These are phyloP conservation scores for Petunia hybrid DNA, from an alignment of 305 asterid genomes.

Conservation along the genomic window DNA sequence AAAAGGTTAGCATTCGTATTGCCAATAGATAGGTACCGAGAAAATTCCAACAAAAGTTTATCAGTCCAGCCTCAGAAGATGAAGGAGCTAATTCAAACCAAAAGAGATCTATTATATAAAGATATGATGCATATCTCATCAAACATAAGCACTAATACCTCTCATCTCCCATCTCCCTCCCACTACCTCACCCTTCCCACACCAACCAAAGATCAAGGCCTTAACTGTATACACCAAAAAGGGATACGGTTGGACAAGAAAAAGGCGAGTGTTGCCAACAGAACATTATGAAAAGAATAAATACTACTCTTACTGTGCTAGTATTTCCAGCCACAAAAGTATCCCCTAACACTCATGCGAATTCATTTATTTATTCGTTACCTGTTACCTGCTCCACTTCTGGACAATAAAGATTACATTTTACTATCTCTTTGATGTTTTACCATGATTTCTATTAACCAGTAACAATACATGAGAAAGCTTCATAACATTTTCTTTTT, in stretches of 20 bases:
- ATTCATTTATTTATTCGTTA: neutral
- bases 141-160: neutral
- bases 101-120: neutral
- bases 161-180: slow-evolving; percentile 3
- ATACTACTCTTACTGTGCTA: neutral
- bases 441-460: slow-evolving; percentile 6
- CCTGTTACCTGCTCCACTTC: neutral
- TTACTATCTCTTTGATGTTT: neutral
- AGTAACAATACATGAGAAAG: too few relatives aligned
- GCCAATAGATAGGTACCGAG: neutral
- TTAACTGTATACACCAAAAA: neutral
- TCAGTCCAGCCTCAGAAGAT: neutral
- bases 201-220: neutral
- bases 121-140: neutral
- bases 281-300: slow-evolving; percentile 18
- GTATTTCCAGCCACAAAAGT: slow-evolving; percentile 17
- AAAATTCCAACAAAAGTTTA: neutral
- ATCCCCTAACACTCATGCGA: neutral
- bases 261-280: neutral
- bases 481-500: too few relatives aligned
- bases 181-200: neutral
- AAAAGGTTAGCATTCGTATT: neutral
- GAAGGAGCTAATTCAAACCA: neutral
- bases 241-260: slow-evolving; percentile 18
- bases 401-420: neutral